phyloP scores from a whole-genome alignment of 495 filamentous ascomycete genomes.

The Talaromyces trachyspermus region DNA sequence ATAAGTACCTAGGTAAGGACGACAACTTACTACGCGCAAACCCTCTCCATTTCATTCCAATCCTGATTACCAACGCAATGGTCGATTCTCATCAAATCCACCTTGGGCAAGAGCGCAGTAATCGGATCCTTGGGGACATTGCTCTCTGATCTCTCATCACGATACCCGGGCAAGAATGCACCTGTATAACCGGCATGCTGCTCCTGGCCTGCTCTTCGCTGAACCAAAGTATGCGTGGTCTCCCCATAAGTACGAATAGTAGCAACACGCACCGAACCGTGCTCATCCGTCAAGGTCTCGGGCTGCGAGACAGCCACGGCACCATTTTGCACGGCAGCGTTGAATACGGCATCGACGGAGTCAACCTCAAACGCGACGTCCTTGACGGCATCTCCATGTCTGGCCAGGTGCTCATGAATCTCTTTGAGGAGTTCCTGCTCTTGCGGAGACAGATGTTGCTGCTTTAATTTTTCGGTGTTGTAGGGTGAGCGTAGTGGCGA shows the following conservation, averaged over 20 bases:
- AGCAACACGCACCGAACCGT: conserved; percentile 57
- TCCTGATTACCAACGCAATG: conserved; percentile 93
- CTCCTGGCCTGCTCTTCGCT: conserved; percentile 31
- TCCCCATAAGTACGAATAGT: conserved; percentile 84
- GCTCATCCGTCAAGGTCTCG: conserved; percentile 35
- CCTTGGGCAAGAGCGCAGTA: conserved; percentile 42
- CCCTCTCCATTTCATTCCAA: conserved; percentile 78
- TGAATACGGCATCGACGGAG: conserved; percentile 66
- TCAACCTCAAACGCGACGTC: conserved; percentile 92
- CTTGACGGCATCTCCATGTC: conserved; percentile 85
- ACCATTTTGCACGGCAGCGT: conserved; percentile 59
- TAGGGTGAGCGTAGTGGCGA: conserved; percentile 65
- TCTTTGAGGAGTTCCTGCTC: conserved; percentile 55
- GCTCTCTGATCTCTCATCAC: conserved; percentile 23
- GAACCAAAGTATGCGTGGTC: conserved; percentile 82
- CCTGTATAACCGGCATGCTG: conserved; percentile 67
- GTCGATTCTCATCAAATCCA: conserved; percentile 69
- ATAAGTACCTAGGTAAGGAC: conserved; percentile 2
- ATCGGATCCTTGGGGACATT: conserved; percentile 39
- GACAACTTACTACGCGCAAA: conserved; percentile 61
- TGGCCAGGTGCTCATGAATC: conserved; percentile 67
- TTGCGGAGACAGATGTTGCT: conserved; percentile 32
- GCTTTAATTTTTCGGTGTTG: conserved; percentile 5
- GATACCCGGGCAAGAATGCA: conserved; percentile 74
- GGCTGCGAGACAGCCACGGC: conserved; percentile 59